Evolutionary conservation across 495 filamentous ascomycete genomes (phyloP).

Genomic region (Neurospora sp.): DNA sequence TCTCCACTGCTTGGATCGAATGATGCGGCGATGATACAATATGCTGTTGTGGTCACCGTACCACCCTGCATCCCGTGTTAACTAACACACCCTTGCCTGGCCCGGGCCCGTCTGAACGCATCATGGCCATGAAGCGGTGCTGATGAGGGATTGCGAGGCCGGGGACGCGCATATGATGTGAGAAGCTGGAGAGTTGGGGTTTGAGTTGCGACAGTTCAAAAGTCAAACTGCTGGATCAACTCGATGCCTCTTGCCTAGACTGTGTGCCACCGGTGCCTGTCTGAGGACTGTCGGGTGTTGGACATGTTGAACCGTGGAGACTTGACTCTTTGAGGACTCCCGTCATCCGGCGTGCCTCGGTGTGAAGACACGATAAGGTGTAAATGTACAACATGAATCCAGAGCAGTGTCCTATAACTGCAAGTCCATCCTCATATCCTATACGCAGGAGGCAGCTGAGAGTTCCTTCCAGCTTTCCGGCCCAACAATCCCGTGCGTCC

Average conservation of each 20-base stretch:
- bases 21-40: slow-evolving; percentile 12
- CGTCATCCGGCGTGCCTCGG: not conserved
- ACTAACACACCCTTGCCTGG: not conserved
- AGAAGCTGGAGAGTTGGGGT: not conserved
- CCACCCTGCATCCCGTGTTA: not conserved
- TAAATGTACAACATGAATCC: not conserved
- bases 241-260: not conserved
- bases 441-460: not conserved
- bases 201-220: not conserved
- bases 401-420: not conserved
- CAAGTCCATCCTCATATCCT: not conserved
- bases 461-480: not conserved
- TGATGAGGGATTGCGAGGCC: not conserved
- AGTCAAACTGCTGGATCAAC: not conserved
- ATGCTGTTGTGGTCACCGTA: slow-evolving; percentile 12
- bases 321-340: not conserved
- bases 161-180: not conserved
- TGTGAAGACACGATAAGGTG: not conserved
- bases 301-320: not conserved
- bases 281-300: not conserved
- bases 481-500: not conserved
- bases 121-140: not conserved
- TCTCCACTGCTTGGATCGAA: slow-evolving; percentile 8
- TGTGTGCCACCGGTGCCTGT: not conserved
- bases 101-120: not conserved